Evolutionary conservation across 768 basidiomycete species (phyloP).

Genomic region (Multifurca ochricompacta): DNA sequence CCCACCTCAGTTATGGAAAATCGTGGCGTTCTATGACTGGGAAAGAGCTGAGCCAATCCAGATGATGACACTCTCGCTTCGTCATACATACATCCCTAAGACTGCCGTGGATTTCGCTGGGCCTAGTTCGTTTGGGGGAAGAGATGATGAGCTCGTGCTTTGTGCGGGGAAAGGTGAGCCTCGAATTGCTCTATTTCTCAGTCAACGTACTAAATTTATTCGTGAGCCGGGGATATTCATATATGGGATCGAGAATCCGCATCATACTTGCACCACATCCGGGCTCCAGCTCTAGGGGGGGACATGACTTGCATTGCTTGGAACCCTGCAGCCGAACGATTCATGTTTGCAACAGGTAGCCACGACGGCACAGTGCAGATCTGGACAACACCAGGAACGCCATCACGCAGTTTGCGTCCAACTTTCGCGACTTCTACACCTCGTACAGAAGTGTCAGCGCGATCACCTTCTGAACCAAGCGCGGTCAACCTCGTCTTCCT

Average conservation of each 20-base stretch:
- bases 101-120: constrained; percentile 65
- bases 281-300: constrained; percentile 46
- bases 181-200: not conserved
- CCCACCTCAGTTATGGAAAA: constrained; percentile 69
- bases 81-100: constrained; percentile 73
- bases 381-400: constrained; percentile 39
- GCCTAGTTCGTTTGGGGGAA: constrained; percentile 76
- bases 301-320: constrained; percentile 77
- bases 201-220: constrained; percentile 4
- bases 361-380: constrained; percentile 71
- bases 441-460: not conserved
- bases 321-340: constrained; percentile 60
- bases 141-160: constrained; percentile 68
- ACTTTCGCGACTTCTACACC: not conserved
- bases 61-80: constrained; percentile 29
- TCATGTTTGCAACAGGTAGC: constrained; percentile 66
- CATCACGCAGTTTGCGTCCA: not conserved
- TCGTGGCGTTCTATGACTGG: constrained; percentile 53
- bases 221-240: constrained; percentile 67
- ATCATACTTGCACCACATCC: constrained; percentile 61
- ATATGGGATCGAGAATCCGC: constrained; percentile 83
- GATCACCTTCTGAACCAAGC: not conserved
- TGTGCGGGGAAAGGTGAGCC: constrained; percentile 65
- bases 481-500: not conserved
- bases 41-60: constrained; percentile 30